Evolutionary conservation across 768 basidiomycete genomes (phyloP).

Genomic region (Mycena kentingensis): DNA sequence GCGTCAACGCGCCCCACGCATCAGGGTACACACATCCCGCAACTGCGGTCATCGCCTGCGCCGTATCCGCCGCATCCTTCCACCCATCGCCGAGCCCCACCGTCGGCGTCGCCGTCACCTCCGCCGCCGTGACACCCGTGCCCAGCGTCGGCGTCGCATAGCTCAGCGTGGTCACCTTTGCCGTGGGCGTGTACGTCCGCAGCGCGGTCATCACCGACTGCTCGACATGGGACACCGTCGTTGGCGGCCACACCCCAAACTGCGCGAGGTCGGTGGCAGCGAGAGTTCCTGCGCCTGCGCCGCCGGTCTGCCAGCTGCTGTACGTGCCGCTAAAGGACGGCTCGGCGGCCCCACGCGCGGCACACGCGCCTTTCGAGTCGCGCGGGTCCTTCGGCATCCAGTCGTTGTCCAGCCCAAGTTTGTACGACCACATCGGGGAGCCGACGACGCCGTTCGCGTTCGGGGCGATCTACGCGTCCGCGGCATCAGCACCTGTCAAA

Average conservation of each 20-base stretch:
- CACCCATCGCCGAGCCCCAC: conserved; percentile 58
- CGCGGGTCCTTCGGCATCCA: conserved; percentile 41
- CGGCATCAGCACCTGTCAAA: conserved; percentile 2
- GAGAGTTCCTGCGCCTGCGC: conserved; percentile 41
- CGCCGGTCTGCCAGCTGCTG: conserved; percentile 59
- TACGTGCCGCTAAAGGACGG: conserved; percentile 40
- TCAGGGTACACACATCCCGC: conserved; percentile 51
- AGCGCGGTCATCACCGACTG: neutral
- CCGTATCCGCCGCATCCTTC: conserved; percentile 48
- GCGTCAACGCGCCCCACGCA: conserved; percentile 44
- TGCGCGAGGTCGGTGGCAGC: conserved; percentile 19
- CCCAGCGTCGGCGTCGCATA: conserved; percentile 3
- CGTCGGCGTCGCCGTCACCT: neutral
- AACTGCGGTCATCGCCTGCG: conserved; percentile 41
- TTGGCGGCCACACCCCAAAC: conserved; percentile 40
- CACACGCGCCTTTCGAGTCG: conserved; percentile 53
- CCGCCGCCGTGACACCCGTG: neutral
- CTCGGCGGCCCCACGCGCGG: conserved; percentile 37
- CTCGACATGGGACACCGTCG: conserved; percentile 25
- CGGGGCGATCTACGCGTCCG: conserved; percentile 1
- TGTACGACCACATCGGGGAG: conserved; percentile 66
- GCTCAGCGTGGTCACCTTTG: conserved; percentile 1
- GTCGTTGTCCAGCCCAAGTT: conserved; percentile 59
- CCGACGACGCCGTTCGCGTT: conserved; percentile 29
- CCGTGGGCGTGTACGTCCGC: conserved; percentile 16